Percentiles rank a stretch among this genome's conserved stretches.
Evolutionary conservation across 1,284 basidiomycete species (phyloP).

Genomic region (Peniophora sp.): DNA sequence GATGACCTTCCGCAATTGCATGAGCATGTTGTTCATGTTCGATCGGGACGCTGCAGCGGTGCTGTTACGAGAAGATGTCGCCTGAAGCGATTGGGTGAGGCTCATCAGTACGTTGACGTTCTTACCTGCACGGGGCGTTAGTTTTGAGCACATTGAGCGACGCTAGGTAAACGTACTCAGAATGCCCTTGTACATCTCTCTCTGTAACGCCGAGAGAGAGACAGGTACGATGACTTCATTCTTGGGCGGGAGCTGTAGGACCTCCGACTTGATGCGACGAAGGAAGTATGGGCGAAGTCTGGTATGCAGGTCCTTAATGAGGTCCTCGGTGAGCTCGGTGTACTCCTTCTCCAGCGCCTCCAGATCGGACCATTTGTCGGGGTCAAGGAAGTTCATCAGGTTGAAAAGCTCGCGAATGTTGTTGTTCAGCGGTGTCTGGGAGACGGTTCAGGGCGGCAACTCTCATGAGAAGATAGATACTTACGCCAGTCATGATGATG

Average conservation of each 20-base stretch:
- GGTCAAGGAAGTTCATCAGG: slow-evolving; percentile 86
- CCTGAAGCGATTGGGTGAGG: slow-evolving; percentile 34
- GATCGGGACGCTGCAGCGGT: slow-evolving; percentile 28
- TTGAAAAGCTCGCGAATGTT: slow-evolving; percentile 94
- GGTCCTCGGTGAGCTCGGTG: slow-evolving; percentile 69
- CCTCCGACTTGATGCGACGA: slow-evolving; percentile 88
- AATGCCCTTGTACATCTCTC: slow-evolving; percentile 82
- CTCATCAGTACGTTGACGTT: slow-evolving; percentile 60
- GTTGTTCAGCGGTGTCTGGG: slow-evolving; percentile 90
- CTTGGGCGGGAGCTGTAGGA: slow-evolving; percentile 89
- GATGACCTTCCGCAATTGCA: slow-evolving; percentile 79
- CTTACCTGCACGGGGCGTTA: slow-evolving; percentile 36
- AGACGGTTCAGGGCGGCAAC: slow-evolving; percentile 1
- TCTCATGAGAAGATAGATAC: slow-evolving; percentile 9
- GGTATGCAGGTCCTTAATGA: slow-evolving; percentile 72
- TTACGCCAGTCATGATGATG: slow-evolving; percentile 85
- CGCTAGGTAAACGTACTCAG: slow-evolving; percentile 40
- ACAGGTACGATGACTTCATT: slow-evolving; percentile 90
- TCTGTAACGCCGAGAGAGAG: slow-evolving; percentile 84
- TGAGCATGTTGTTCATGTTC: slow-evolving; percentile 73
- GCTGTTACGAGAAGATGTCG: slow-evolving; percentile 18
- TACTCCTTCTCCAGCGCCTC: slow-evolving; percentile 65
- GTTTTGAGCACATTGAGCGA: background rate
- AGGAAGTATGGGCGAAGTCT: slow-evolving; percentile 86
- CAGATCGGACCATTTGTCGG: slow-evolving; percentile 66